Evolutionary conservation across 2,329 filamentous ascomycete genomes (phyloP).

Genomic region (Leptographium procerum): DNA sequence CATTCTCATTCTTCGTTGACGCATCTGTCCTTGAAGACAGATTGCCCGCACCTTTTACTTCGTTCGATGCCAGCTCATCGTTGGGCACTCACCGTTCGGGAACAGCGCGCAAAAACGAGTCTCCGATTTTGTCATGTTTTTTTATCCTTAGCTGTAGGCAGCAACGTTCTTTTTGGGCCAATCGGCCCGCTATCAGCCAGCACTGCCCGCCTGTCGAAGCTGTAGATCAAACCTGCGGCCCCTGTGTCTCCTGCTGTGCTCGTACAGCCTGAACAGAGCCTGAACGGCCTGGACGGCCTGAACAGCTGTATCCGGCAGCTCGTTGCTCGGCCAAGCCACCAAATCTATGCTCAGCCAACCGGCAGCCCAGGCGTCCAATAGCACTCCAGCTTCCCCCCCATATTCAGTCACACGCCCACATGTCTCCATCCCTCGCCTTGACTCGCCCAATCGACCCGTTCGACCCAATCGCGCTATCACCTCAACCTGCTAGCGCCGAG

Average conservation of each 20-base stretch:
- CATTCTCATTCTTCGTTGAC: too few species aligned
- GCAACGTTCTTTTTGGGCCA: not conserved
- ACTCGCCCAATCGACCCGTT: conserved; percentile 8
- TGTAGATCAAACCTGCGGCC: not conserved
- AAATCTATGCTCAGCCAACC: not conserved
- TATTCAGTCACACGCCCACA: conserved; percentile 8
- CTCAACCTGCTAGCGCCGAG: conserved; percentile 1
- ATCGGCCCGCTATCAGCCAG: not conserved
- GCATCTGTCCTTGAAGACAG: too few species aligned
- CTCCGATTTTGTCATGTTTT: not conserved
- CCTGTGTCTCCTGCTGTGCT: not conserved
- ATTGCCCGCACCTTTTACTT: too few species aligned
- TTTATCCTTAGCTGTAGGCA: not conserved
- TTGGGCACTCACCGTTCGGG: too few species aligned
- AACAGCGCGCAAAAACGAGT: too few species aligned
- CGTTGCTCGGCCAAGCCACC: not conserved
- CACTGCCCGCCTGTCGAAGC: not conserved
- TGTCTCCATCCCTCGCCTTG: conserved; percentile 3
- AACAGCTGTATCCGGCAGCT: too few species aligned
- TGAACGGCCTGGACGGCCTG: too few species aligned
- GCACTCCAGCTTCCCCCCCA: not conserved
- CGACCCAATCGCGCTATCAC: conserved; percentile 8
- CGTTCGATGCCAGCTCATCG: not conserved
- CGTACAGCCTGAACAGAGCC: not conserved
- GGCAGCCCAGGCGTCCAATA: not conserved